Base-by-base conservation (phyloP, 768 basidiomycete species). In the Lanmaoa rubissima region DNA sequence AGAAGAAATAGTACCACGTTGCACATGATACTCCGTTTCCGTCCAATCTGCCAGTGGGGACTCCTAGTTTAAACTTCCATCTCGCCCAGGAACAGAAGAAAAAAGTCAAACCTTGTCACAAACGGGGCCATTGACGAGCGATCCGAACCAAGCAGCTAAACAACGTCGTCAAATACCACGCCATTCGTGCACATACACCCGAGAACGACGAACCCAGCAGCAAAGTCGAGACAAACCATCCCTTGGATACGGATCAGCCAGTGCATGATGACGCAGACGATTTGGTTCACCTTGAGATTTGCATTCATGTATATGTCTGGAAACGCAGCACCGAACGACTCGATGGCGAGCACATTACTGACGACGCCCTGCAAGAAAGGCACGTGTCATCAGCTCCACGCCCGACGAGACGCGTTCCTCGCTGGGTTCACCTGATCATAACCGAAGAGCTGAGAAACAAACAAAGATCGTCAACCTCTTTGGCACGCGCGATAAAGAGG, bases 301-400 rank as follows among this genome's bases (percentile, higher is more conserved):
- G 62, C 48, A 51, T 71, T 35, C 69, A 51, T 65, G 54, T 71
- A 71, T 14, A 71, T 67, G 7, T 58, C 62, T 24, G 70, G 70
- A 54, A 73, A 71, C 28, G 67, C 64, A 19, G 70, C 70, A n/a
- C 71, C 70, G 19, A 71, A 71, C 34, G 70, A 73, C 36, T 71
- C 67, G 38, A 73, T 71, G 11, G 64, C 67, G 12, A 71, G 71
- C n/a, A 73, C 71, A 28, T 65, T 67, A 21, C 67, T 67, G 38
- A 73, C 62, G 41, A 71, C 71, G 7, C 69, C 70, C 71, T 69
- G 32, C 12, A 46, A 58, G 2, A 50, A n/a, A 41, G 4, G 36
- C 10, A 53, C 2, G 2, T 16, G 24, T 24, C 21, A 45, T 62
- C 16, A 59, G 50, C 14, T 31, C 19, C 9, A 32, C n/a, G 3